Base-by-base conservation (phyloP, 768 basidiomycete genomes). In the Paxillus rubicundulus region DNA sequence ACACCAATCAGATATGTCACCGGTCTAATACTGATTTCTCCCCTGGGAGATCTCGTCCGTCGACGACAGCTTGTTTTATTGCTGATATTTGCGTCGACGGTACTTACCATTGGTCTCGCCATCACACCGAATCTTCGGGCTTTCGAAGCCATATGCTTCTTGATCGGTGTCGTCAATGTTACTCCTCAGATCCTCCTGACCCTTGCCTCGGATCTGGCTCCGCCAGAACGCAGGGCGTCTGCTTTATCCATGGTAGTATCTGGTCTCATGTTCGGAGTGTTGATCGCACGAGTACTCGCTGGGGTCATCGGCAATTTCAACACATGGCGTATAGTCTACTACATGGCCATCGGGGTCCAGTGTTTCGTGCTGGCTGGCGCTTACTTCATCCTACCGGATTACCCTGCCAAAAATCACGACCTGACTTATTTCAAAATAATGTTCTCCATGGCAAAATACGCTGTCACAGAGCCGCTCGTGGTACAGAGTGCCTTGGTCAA, bases 141-240 rank as follows among this genome's bases (percentile, higher is more conserved):
- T 21, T 88, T 92, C 60, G 82, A 90, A 57, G 74, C 69, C 0
- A 68, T 3, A n/a, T n/a, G n/a, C n/a, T n/a, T n/a, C n/a, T n/a
- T n/a, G n/a, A n/a, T n/a, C n/a, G n/a, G n/a, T n/a, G 70, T 81
- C 12, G 71, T 79, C 24, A 84, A 82, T n/a, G 88, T 91, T 44
- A 82, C 82, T 0, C 84, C 87, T 0, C 87, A 89, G 67, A 82
- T 94, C 53, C 70, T 84, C 53, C 82, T 96, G 51, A 81, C 92
- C 0, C 61, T 82, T 42, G 88, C 89, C 0, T 92, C 84, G 2
- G 93, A 96, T 68, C 79, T 95, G 27, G 91, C 91, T 0, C 83
- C 87, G 1, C 81, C 85, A 1, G 77, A 84, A 44, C 78, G 80
- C 18, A 81, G 91, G 24, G 92, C 87, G 0, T 76, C 84, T 5